Evolutionary conservation across 495 filamentous ascomycete species (phyloP).

Genomic region (Glonium stellatum): DNA sequence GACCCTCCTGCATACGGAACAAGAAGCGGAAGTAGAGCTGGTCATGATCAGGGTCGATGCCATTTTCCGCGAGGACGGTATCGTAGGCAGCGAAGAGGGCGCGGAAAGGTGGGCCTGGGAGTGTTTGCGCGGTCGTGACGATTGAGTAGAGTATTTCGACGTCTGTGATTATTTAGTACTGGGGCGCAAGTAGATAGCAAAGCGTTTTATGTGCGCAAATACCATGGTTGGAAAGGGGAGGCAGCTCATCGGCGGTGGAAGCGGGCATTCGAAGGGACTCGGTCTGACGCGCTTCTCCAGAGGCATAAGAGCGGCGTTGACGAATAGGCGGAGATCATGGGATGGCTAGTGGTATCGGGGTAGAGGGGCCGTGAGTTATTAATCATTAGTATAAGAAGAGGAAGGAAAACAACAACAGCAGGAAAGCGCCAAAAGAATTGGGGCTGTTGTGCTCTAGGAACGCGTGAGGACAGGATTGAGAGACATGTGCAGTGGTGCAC

Average conservation of each 20-base stretch:
- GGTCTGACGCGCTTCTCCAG: constrained; percentile 17
- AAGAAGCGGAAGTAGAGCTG: constrained; percentile 68
- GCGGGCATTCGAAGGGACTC: constrained; percentile 30
- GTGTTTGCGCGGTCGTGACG: constrained; percentile 59
- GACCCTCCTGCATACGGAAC: constrained; percentile 61
- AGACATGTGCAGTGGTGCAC: constrained; percentile 10
- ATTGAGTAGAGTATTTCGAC: constrained; percentile 72
- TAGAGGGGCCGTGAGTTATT: constrained; percentile 17
- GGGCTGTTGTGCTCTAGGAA: not conserved
- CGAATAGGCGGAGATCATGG: constrained; percentile 2
- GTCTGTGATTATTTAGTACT: constrained; percentile 44
- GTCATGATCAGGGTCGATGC: constrained; percentile 62
- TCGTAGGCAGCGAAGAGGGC: constrained; percentile 79
- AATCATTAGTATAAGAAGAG: constrained; percentile 24
- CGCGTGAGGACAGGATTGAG: not conserved
- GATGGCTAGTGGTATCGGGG: constrained; percentile 25
- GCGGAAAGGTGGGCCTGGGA: constrained; percentile 60
- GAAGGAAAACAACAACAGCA: constrained; percentile 14
- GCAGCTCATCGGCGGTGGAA: constrained; percentile 25
- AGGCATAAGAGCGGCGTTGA: constrained; percentile 17
- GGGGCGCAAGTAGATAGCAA: not conserved
- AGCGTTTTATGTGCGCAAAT: constrained; percentile 6
- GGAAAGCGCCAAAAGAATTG: not conserved
- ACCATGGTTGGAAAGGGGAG: constrained; percentile 57
- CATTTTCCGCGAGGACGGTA: constrained; percentile 57